These are phyloP conservation scores for Cenchrus americanus DNA, from an alignment of 176 grass and related monocot genomes.

Conservation along the genomic window DNA sequence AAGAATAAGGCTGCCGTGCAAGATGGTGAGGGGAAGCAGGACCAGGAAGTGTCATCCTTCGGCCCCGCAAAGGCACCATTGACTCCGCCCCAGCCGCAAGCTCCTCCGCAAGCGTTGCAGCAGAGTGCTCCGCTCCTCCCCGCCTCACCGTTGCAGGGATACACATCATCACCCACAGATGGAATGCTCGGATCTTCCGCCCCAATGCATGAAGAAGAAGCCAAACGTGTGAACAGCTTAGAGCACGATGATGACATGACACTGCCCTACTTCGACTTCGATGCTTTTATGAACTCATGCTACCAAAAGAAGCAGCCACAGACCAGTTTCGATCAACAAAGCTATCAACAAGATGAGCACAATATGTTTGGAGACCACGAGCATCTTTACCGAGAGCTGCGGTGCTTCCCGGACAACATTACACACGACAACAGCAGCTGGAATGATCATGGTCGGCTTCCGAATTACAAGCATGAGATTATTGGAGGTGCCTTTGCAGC, in stretches of 20 bases:
- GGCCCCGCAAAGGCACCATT: neutral
- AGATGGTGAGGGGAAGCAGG: neutral
- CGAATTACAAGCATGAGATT: neutral
- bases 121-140: too few species aligned
- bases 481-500: neutral
- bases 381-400: neutral
- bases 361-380: neutral
- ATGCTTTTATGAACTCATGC: too few species aligned
- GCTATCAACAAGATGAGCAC: neutral
- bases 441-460: neutral
- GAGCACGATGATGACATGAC: neutral
- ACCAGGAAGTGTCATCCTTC: neutral
- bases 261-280: too few species aligned
- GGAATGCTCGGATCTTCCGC: neutral
- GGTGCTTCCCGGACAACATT: neutral
- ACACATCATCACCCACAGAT: neutral
- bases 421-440: neutral
- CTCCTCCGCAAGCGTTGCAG: neutral
- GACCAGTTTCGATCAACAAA: too few species aligned
- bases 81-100: neutral
- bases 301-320: too few species aligned
- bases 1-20: neutral
- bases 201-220: neutral
- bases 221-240: neutral
- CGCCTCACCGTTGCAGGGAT: neutral